Conservation (phyloP, 2,329 filamentous ascomycete genomes). For the Tolypocladium inflatum region DNA sequence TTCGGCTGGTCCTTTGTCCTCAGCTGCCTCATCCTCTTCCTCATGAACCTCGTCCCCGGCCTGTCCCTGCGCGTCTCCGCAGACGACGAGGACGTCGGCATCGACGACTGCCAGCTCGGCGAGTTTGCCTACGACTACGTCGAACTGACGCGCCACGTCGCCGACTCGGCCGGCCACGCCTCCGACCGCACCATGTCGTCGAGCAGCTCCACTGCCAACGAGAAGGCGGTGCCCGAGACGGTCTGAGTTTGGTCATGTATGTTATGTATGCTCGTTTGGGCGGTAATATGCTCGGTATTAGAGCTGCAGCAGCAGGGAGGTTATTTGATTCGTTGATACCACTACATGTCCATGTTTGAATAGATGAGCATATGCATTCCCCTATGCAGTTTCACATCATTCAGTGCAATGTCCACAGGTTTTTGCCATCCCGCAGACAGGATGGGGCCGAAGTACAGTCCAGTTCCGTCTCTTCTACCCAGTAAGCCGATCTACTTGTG, state of each 20-base stretch:
- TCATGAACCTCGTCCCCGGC: conserved; percentile 62
- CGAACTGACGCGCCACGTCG: conserved; percentile 57
- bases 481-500: background rate
- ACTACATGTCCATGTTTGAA: background rate
- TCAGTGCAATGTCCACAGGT: background rate
- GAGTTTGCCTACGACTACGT: conserved; percentile 82
- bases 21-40: conserved; percentile 59
- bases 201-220: conserved; percentile 15
- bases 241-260: background rate
- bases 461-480: background rate
- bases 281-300: background rate
- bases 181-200: conserved; percentile 8
- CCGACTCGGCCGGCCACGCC: conserved; percentile 18
- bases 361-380: background rate
- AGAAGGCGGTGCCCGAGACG: conserved; percentile 13
- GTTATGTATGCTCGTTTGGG: background rate
- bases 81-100: conserved; percentile 59
- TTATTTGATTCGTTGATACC: background rate
- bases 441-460: background rate
- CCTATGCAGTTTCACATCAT: background rate
- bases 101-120: conserved; percentile 68
- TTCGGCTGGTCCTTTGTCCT: conserved; percentile 59
- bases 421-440: background rate
- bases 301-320: background rate
- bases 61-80: conserved; percentile 57